Evolutionary conservation across 805 yeast species (phyloP).

Genomic region (Teunomyces tritomae): DNA sequence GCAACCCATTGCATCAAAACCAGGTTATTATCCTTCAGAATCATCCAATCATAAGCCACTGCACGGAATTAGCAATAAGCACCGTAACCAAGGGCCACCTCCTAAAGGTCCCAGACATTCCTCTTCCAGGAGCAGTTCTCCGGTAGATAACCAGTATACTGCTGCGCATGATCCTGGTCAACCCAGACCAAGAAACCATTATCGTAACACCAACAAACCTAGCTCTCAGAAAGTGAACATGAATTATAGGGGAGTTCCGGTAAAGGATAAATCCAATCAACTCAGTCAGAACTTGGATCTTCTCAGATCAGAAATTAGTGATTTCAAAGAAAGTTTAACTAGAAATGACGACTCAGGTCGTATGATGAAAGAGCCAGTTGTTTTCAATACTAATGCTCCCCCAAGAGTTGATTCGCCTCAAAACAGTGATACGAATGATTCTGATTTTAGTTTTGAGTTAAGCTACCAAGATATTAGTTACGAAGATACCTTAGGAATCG

Average conservation of each 20-base stretch:
- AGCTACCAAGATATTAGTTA: slow-evolving; percentile 38
- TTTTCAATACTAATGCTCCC: neutral
- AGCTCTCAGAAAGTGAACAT: slow-evolving; percentile 5
- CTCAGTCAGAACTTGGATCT: slow-evolving; percentile 41
- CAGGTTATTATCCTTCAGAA: slow-evolving; percentile 12
- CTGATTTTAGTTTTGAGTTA: slow-evolving; percentile 40
- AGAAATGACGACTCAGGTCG: slow-evolving; percentile 16
- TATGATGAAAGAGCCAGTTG: neutral
- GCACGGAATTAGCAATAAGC: neutral
- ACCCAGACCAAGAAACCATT: slow-evolving; percentile 6
- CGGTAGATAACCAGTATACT: neutral
- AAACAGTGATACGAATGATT: slow-evolving; percentile 12
- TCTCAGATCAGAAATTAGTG: slow-evolving; percentile 42
- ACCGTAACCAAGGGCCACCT: slow-evolving; percentile 4
- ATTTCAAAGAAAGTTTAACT: slow-evolving; percentile 41
- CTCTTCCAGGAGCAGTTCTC: neutral
- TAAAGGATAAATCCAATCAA: slow-evolving; percentile 28
- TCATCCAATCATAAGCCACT: slow-evolving; percentile 7
- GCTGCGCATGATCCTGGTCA: neutral
- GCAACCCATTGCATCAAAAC: slow-evolving; percentile 5
- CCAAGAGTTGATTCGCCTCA: neutral
- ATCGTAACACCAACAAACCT: slow-evolving; percentile 2
- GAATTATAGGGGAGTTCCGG: slow-evolving; percentile 10
- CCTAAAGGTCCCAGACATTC: neutral
- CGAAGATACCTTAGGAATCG: slow-evolving; percentile 39